Evolutionary conservation across 2,329 filamentous ascomycete species (phyloP), one percentile per base, ranked within the genome.

Genomic region (Amylocarpus encephaloides): DNA sequence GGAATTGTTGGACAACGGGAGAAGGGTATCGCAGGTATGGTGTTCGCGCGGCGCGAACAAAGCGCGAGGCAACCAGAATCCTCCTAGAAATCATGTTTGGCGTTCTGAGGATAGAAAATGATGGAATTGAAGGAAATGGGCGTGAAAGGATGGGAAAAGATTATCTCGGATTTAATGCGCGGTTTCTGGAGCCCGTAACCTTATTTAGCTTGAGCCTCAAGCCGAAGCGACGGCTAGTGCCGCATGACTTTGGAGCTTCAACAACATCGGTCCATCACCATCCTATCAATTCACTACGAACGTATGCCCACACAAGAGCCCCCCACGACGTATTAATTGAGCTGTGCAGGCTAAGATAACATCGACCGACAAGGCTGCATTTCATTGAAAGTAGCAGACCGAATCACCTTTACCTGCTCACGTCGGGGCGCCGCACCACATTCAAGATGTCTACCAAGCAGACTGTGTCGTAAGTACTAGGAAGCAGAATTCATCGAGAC

Each of bases 1-100:
- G 78, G 47, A 80, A 73, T 63, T 82, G 79, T 64, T 72, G 71
- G 63, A 73, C 67, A 10, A 68, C 64, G 54, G 72, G 72, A 57
- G 74, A 65, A 32, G 73, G 70, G 65, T 71, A 69, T 58, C 67
- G 58, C 39, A 62, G 50, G 34, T 62, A 59, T 15, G 64, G 59
- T 40, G 61, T 50, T 42, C 57, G 57, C 35, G 52, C 48, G 41
- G 61, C 52, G 32, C 62, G 62, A 57, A 66, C 45, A 43, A 65
- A 60, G 52, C 64, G 64, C 46, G 64, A 65, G 6, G 64, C 63
- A 40, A 61, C 46, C 19, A 66, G 46, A n/a, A 64, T 56, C 47
- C 60, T 60, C 52, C 62, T 59, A 15, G 65, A 65, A 40, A 67
- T 56, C 65, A 67, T 67, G 40, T 38, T 48, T 22, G 50, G 51